phyloP scores from a whole-genome alignment of 2,329 filamentous ascomycete genomes.

The Diaporthe destruens region DNA sequence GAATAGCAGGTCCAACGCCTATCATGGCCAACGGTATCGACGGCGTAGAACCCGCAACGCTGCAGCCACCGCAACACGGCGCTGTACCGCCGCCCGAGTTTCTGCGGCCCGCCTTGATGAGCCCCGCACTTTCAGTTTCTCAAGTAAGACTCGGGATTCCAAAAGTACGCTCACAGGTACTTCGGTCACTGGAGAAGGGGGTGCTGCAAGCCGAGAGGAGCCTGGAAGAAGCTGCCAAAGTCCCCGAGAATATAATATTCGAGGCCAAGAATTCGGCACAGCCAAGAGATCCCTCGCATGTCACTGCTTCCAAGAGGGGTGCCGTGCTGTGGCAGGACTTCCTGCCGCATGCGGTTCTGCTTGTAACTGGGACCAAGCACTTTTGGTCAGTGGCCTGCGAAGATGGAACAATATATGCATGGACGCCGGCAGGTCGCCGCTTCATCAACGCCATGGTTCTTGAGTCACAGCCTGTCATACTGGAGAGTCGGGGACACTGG shows the following conservation, averaged over 20 bases:
- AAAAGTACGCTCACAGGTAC: constrained; percentile 83
- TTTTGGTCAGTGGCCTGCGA: constrained; percentile 96
- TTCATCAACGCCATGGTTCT: constrained; percentile 87
- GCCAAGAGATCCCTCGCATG: constrained; percentile 82
- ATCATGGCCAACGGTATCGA: constrained; percentile 83
- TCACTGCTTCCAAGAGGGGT: constrained; percentile 85
- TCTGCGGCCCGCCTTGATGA: constrained; percentile 87
- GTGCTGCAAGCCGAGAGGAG: constrained; percentile 65
- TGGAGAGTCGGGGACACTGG: constrained; percentile 92
- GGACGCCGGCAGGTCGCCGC: constrained; percentile 91
- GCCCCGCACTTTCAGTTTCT: constrained; percentile 82
- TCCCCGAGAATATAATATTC: constrained; percentile 79
- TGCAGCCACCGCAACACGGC: constrained; percentile 70
- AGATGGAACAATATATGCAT: constrained; percentile 89
- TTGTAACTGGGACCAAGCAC: constrained; percentile 88
- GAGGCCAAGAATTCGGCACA: constrained; percentile 88
- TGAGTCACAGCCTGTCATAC: constrained; percentile 92
- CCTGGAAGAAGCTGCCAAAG: constrained; percentile 71
- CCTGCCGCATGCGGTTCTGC: constrained; percentile 85
- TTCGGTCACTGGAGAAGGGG: constrained; percentile 82
- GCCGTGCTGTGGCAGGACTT: constrained; percentile 94
- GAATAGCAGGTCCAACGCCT: constrained; percentile 74
- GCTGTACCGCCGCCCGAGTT: constrained; percentile 82
- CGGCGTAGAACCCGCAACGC: constrained; percentile 81
- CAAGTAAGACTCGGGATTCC: constrained; percentile 90